phyloP scores from a whole-genome alignment of 306 rosid genomes.

The Comarum palustre region DNA sequence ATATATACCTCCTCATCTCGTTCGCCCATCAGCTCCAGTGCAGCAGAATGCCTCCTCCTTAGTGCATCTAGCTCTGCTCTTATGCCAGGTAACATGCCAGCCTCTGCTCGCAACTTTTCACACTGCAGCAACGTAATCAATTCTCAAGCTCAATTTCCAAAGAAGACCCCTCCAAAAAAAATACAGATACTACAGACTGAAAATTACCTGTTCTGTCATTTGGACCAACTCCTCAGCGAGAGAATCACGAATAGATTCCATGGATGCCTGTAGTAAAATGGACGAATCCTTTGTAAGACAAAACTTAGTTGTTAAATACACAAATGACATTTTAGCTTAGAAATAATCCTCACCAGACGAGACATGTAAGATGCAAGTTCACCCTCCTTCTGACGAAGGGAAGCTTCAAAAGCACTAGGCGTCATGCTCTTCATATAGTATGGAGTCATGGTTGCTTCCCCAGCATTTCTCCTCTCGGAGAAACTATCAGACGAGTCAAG shows the following conservation, averaged over 20 bases:
- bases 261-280: slow-evolving; percentile 56
- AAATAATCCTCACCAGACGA: slow-evolving; percentile 67
- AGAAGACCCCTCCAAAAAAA: slow-evolving; percentile 5
- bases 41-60: slow-evolving; percentile 96
- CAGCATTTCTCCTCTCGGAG: slow-evolving; percentile 68
- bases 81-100: slow-evolving; percentile 72
- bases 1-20: slow-evolving; percentile 93
- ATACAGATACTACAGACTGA: slow-evolving; percentile 5
- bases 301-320: slow-evolving; percentile 10
- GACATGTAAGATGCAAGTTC: slow-evolving; percentile 98
- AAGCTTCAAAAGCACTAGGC: slow-evolving; percentile 86
- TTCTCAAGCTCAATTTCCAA: slow-evolving; percentile 22
- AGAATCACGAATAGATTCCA: slow-evolving; percentile 97
- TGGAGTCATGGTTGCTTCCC: slow-evolving; percentile 73
- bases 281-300: slow-evolving; percentile 13
- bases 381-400: slow-evolving; percentile 98
- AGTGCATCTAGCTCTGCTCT: slow-evolving; percentile 88
- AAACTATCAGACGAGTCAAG: slow-evolving; percentile 73
- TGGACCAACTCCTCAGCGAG: slow-evolving; percentile 96
- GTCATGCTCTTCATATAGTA: slow-evolving; percentile 95
- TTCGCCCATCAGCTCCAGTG: slow-evolving; percentile 98
- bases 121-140: slow-evolving; percentile 49
- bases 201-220: slow-evolving; percentile 80
- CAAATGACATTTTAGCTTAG: slow-evolving; percentile 5
- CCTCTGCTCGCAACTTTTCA: slow-evolving; percentile 87